Evolutionary conservation across 495 filamentous ascomycete species (phyloP).

Genomic region (Opeltia flavorubescens): DNA sequence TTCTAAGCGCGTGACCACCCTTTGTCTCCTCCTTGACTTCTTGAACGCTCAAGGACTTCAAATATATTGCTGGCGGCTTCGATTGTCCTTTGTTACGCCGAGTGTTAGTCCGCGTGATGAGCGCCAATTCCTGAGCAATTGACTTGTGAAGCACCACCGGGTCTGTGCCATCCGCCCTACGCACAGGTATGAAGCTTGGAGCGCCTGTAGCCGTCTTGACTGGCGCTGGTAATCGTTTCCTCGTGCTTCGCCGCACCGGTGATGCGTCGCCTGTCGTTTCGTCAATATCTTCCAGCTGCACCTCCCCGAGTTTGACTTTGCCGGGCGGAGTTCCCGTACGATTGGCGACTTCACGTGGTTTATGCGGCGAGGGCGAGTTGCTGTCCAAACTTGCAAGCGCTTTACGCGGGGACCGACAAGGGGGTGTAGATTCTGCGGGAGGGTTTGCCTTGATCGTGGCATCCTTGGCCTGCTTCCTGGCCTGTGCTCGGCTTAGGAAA

Average conservation of each 20-base stretch:
- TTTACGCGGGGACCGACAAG: constrained; percentile 31
- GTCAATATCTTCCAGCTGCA: constrained; percentile 12
- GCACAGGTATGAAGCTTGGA: constrained; percentile 40
- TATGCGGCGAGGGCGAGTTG: constrained; percentile 40
- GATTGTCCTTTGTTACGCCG: constrained; percentile 41
- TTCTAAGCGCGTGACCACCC: constrained; percentile 3
- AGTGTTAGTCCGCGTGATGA: constrained; percentile 42
- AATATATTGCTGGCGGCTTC: constrained; percentile 29
- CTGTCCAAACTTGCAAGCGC: constrained; percentile 36
- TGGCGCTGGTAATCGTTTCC: constrained; percentile 22
- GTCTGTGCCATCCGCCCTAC: constrained; percentile 39
- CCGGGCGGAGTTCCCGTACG: constrained; percentile 15
- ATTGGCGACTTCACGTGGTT: constrained; percentile 20
- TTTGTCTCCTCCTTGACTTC: background rate
- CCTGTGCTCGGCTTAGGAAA: constrained; percentile 45
- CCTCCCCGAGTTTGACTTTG: constrained; percentile 7
- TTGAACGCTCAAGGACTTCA: constrained; percentile 24
- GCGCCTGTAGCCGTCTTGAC: constrained; percentile 15
- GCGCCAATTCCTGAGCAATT: constrained; percentile 42
- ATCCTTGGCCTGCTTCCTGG: constrained; percentile 41
- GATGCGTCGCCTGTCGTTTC: constrained; percentile 12
- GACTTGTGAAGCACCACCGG: constrained; percentile 41
- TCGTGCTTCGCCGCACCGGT: constrained; percentile 29
- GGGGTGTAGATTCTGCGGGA: constrained; percentile 18
- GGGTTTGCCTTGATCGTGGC: constrained; percentile 12